phyloP scores from a whole-genome alignment of 2,329 filamentous ascomycete species.

The Madurella fahalii region DNA sequence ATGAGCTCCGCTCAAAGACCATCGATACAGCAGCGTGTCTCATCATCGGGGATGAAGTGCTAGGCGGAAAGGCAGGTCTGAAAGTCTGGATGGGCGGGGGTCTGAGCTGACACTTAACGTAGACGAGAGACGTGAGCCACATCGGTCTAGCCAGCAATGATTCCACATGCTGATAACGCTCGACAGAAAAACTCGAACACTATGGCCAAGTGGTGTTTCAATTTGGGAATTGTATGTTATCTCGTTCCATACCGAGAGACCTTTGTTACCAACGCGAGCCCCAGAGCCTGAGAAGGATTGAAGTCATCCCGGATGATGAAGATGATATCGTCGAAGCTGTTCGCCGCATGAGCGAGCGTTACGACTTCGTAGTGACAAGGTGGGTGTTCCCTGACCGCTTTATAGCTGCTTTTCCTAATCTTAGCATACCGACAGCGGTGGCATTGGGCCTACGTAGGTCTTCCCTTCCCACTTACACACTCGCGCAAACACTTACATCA shows the following conservation, averaged over 20 bases:
- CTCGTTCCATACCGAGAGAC: not conserved
- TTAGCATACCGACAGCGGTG: slow-evolving; percentile 54
- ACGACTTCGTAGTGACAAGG: slow-evolving; percentile 93
- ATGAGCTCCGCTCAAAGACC: slow-evolving; percentile 56
- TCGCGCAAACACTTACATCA: not conserved
- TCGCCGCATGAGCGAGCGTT: slow-evolving; percentile 77
- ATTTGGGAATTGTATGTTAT: slow-evolving; percentile 52
- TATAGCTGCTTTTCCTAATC: not conserved
- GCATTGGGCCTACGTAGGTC: slow-evolving; percentile 89
- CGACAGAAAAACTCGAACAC: slow-evolving; percentile 59
- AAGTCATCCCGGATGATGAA: slow-evolving; percentile 92
- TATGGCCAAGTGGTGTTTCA: slow-evolving; percentile 62
- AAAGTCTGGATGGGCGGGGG: not conserved
- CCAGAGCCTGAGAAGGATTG: slow-evolving; percentile 73
- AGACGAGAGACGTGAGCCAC: slow-evolving; percentile 29
- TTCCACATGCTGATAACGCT: slow-evolving; percentile 12
- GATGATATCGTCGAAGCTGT: slow-evolving; percentile 85
- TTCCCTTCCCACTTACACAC: not conserved
- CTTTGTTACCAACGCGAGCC: slow-evolving; percentile 9
- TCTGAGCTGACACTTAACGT: not conserved
- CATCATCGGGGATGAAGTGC: slow-evolving; percentile 95
- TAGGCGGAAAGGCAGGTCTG: slow-evolving; percentile 77
- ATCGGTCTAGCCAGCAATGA: no score
- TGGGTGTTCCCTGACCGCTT: slow-evolving; percentile 22
- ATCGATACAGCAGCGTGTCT: slow-evolving; percentile 89